Percentiles rank a stretch among this genome's conserved stretches.
phyloP scores from a whole-genome alignment of 768 basidiomycete genomes.

The Termitomyces sp. region DNA sequence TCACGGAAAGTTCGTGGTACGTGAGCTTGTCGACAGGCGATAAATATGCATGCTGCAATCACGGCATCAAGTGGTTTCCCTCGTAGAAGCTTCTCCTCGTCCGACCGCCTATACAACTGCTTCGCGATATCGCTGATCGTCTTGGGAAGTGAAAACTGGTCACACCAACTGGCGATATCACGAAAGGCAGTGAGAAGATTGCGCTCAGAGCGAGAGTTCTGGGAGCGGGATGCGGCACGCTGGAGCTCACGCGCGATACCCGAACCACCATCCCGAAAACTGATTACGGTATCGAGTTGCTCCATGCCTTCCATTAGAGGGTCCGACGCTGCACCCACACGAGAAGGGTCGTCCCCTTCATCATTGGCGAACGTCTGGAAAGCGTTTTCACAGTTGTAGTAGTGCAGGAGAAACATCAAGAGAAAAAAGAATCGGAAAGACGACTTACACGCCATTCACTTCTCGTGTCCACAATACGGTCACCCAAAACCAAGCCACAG shows the following conservation, averaged over 20 bases:
- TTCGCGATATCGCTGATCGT: conserved; percentile 95
- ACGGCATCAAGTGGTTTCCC: conserved; percentile 91
- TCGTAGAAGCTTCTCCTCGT: conserved; percentile 89
- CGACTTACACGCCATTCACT: conserved; percentile 93
- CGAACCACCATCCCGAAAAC: conserved; percentile 91
- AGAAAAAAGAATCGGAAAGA: conserved; percentile 10
- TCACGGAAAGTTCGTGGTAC: conserved; percentile 96
- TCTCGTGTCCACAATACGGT: conserved; percentile 94
- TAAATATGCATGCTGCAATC: conserved; percentile 97
- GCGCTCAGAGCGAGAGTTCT: conserved; percentile 74
- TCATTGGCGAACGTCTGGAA: conserved; percentile 95
- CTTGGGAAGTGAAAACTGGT: conserved; percentile 90
- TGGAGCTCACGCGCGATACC: conserved; percentile 90
- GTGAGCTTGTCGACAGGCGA: conserved; percentile 91
- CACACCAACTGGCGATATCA: conserved; percentile 91
- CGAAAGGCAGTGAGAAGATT: conserved; percentile 86
- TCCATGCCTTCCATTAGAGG: conserved; percentile 92
- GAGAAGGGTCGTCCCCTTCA: conserved; percentile 98
- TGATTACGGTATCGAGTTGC: conserved; percentile 91
- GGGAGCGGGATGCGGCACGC: conserved; percentile 81
- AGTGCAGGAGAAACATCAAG: conserved; percentile 1
- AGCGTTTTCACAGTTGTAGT: conserved; percentile 12
- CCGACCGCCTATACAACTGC: conserved; percentile 94
- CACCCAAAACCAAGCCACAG: conserved; percentile 93
- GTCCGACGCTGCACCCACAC: conserved; percentile 96